Evolutionary conservation across 177 flowering plant genomes (phyloP), one percentile per base, ranked within the genome.

Genomic region (Vitis hybrid): DNA sequence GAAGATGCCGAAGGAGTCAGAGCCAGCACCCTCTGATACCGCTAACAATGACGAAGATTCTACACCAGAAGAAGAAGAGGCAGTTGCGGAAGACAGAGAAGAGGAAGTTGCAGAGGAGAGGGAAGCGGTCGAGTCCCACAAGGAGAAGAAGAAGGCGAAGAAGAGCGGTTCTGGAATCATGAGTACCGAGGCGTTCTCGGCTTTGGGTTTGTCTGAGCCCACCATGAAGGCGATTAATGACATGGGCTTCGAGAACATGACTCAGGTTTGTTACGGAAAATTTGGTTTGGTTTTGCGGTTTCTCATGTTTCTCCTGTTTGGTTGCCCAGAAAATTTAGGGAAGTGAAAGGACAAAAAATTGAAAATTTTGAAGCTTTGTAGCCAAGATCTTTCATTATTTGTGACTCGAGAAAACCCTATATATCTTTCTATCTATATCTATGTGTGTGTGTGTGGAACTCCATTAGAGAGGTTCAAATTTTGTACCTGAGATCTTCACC

Each of bases 161-260:
- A 60, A n/a, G n/a, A 30, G 64, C 21, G 86, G 78, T 26, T 71
- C 79, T 13, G 97, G 98, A 60, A 94, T 91, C 60, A 94, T 92
- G 98, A 92, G 87, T 62, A 66, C 78, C 2, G 84, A 79, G 64
- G 60, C 91, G 2, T 92, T 94, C 68, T 71, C 76, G 9, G 55
- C 72, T 1, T 56, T 94, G 68, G 75, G 70, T 1, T 61, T 94
- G 9, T 92, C 98, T 6, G 89, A 92, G 39, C 85, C 65, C 14
- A 91, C 98, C 6, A 76, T 80, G 76, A 84, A 81, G 19, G 92
- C 95, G 2, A 92, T 94, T 14, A 58, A 80, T 72, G 97, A 86
- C 39, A 83, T 90, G 83, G 88, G 89, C 0, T 94, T 94, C 65
- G 55, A 71, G 75, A 68, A 86, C 72, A 91, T 92, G 95, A 92